phyloP scores from a whole-genome alignment of 2,329 filamentous ascomycete species.

The Thermothelomyces thermophilus region DNA sequence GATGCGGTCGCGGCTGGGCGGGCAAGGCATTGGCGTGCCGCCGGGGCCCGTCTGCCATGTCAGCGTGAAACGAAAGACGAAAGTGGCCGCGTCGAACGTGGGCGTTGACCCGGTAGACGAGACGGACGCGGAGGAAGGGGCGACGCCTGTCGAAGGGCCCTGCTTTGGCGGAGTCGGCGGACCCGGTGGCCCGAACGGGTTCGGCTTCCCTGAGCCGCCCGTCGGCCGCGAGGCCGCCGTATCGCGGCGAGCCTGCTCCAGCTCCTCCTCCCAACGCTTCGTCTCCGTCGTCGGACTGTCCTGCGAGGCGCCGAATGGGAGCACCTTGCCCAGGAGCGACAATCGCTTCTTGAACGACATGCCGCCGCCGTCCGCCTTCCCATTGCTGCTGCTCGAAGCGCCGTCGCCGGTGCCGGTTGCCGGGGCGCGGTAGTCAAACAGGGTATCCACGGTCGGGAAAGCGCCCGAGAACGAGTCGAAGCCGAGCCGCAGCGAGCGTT shows the following conservation, averaged over 20 bases:
- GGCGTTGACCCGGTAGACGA: slow-evolving; percentile 52
- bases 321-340: slow-evolving; percentile 58
- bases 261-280: slow-evolving; percentile 37
- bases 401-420: slow-evolving; percentile 4
- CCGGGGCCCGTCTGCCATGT: slow-evolving; percentile 26
- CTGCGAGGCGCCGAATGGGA: slow-evolving; percentile 37
- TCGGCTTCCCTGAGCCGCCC: slow-evolving; percentile 20
- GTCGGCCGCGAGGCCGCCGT: slow-evolving; percentile 37
- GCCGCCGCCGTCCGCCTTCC: slow-evolving; percentile 24
- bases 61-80: slow-evolving; percentile 65
- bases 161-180: slow-evolving; percentile 35
- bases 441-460: slow-evolving; percentile 17
- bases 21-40: slow-evolving; percentile 42
- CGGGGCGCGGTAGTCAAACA: slow-evolving; percentile 14
- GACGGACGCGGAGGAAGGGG: slow-evolving; percentile 39
- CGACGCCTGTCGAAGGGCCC: slow-evolving; percentile 27
- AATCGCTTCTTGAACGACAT: slow-evolving; percentile 50
- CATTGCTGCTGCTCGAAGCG: neutral
- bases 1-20: slow-evolving; percentile 52
- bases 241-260: slow-evolving; percentile 45
- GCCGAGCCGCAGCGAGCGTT: slow-evolving; percentile 42
- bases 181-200: slow-evolving; percentile 11
- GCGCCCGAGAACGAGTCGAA: slow-evolving; percentile 40
- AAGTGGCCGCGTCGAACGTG: slow-evolving; percentile 49
- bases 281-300: slow-evolving; percentile 10